Conservation (phyloP, 768 basidiomycete genomes). For the Mycena chlorophos region DNA sequence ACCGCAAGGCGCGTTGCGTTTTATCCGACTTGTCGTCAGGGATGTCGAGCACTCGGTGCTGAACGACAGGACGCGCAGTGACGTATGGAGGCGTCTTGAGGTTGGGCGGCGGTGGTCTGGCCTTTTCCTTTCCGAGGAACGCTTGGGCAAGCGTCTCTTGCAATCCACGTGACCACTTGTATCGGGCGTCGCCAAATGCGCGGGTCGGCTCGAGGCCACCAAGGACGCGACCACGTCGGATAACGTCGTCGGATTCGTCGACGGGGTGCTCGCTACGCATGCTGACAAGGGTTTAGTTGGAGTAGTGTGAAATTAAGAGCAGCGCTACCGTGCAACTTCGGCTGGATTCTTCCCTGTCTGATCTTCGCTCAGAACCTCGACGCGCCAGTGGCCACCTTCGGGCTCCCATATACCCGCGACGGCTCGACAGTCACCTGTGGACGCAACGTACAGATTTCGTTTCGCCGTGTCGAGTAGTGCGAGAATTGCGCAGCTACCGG, state of each 20-base stretch:
- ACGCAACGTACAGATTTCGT: slow-evolving; percentile 84
- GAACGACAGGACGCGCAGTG: slow-evolving; percentile 78
- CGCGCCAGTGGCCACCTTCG: slow-evolving; percentile 74
- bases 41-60: slow-evolving; percentile 69
- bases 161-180: slow-evolving; percentile 79
- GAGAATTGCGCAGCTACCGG: slow-evolving; percentile 90
- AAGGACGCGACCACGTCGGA: slow-evolving; percentile 78
- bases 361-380: slow-evolving; percentile 93
- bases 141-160: slow-evolving; percentile 65
- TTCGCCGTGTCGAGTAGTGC: slow-evolving; percentile 84
- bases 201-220: slow-evolving; percentile 86
- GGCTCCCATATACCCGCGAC: slow-evolving; percentile 92
- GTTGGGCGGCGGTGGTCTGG: slow-evolving; percentile 58
- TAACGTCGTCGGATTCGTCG: slow-evolving; percentile 70
- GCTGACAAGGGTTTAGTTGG: slow-evolving; percentile 35
- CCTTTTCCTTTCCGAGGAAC: slow-evolving; percentile 60
- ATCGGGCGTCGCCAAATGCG: slow-evolving; percentile 87
- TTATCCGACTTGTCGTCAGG: slow-evolving; percentile 26
- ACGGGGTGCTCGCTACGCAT: slow-evolving; percentile 82
- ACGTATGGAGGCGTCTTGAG: slow-evolving; percentile 95
- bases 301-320: background rate
- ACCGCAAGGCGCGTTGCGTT: slow-evolving; percentile 50
- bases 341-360: slow-evolving; percentile 91
- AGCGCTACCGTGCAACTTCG: slow-evolving; percentile 72
- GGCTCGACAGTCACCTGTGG: slow-evolving; percentile 91